Conservation (phyloP, 768 basidiomycete genomes). For the Termitomyces sp. region DNA sequence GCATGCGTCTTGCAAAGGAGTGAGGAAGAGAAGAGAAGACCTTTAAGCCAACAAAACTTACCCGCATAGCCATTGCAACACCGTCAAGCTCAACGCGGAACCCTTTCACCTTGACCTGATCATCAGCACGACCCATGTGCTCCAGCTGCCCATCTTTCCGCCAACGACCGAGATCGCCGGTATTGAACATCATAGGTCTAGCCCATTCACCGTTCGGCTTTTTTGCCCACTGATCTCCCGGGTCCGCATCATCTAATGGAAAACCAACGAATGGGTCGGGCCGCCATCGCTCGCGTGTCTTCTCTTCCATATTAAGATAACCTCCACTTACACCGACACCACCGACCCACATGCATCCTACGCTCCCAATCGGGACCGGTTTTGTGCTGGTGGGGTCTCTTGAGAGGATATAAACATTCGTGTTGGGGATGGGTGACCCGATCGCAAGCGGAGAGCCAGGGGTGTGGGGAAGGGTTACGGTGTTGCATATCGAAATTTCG, state of each 20-base stretch:
- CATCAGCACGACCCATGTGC: slow-evolving; percentile 56
- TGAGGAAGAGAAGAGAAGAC: not conserved
- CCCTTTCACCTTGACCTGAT: slow-evolving; percentile 65
- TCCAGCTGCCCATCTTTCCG: slow-evolving; percentile 48
- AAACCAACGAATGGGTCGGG: slow-evolving; percentile 43
- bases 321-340: slow-evolving; percentile 54
- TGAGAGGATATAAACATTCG: slow-evolving; percentile 33
- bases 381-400: slow-evolving; percentile 30
- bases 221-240: slow-evolving; percentile 1
- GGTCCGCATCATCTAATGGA: slow-evolving; percentile 32
- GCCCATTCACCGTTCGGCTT: slow-evolving; percentile 14
- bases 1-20: not conserved
- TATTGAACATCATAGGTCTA: slow-evolving; percentile 55
- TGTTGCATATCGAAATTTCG: slow-evolving; percentile 52
- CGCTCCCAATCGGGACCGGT: slow-evolving; percentile 29
- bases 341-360: slow-evolving; percentile 58
- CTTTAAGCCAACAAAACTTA: slow-evolving; percentile 12
- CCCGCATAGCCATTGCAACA: slow-evolving; percentile 58
- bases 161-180: slow-evolving; percentile 59
- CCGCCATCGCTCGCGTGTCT: slow-evolving; percentile 47
- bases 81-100: slow-evolving; percentile 66
- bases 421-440: slow-evolving; percentile 50
- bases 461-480: slow-evolving; percentile 37
- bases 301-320: slow-evolving; percentile 53
- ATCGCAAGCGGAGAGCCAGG: slow-evolving; percentile 38